phyloP scores from a whole-genome alignment of 169 alveolate species.

The Cryptosporidium andersoni region DNA sequence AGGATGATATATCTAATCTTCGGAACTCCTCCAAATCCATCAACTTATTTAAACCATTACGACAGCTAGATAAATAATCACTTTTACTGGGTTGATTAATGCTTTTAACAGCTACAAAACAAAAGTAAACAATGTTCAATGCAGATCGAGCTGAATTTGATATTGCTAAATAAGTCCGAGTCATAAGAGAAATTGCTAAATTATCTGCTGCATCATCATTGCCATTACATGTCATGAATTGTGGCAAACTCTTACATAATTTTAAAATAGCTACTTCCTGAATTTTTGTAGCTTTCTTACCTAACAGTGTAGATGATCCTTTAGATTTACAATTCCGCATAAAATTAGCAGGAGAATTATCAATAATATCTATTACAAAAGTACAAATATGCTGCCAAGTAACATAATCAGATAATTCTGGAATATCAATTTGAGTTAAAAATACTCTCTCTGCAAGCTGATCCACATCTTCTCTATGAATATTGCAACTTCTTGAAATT shows the following conservation, averaged over 20 bases:
- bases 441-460: conserved; percentile 64
- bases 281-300: conserved; percentile 31
- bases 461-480: conserved; percentile 40
- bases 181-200: conserved; percentile 20
- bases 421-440: conserved; percentile 30
- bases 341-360: conserved; percentile 3
- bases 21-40: conserved; percentile 7
- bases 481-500: conserved; percentile 58
- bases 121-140: conserved; percentile 21
- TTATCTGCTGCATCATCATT: conserved; percentile 31
- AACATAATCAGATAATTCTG: conserved; percentile 23
- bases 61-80: conserved; percentile 24
- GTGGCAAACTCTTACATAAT: conserved; percentile 53
- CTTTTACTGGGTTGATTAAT: conserved; percentile 27
- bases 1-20: conserved; percentile 19
- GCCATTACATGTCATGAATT: conserved; percentile 31
- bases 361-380: conserved; percentile 40
- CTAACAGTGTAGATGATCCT: conserved; percentile 15
- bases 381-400: conserved; percentile 53
- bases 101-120: conserved; percentile 46
- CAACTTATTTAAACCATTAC: conserved; percentile 18
- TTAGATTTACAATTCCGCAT: conserved; percentile 12
- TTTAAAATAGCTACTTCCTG: conserved; percentile 32
- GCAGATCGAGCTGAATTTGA: not conserved
- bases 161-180: not conserved